Base-by-base conservation (phyloP, 176 grass and related monocot genomes). In the Tillandsia leiboldiana region DNA sequence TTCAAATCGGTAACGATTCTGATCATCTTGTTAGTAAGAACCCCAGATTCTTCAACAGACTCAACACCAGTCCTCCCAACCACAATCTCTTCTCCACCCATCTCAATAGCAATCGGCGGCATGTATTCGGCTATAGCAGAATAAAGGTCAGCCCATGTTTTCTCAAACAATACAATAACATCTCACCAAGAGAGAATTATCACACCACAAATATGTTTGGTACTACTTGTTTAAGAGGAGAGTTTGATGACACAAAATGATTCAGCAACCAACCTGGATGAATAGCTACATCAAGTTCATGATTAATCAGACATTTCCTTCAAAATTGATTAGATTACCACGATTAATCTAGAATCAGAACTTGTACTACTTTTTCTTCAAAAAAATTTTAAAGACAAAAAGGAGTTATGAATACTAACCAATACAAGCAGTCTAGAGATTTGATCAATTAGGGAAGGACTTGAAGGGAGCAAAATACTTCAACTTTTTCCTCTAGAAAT, bases 1-100 rank as follows among this genome's bases (percentile, higher is more conserved):
- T 58, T 71, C 75, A 88, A 71, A 10, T 84, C 81, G 10, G 74
- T 66, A 23, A 74, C 22, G 69, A 81, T 49, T 48, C 48, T 49
- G 15, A 67, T 81, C 78, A 84, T 84, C 62, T 28, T 63, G 14
- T 77, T 28, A 11, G 69, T 27, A 72, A 18, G 62, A 69, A 72
- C 71, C 53, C 69, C 2, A 0, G 18, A 11, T 15, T 75, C 51
- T 27, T 49, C 67, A 9, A 12, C 51, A 49, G 66, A 76, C 49
- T 42, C 33, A 42, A 42, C 33, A 7, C 33, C 33, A 42, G 33
- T 42, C 33, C 33, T 42, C 33, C 33, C 4, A 6, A 42, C 33
- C 33, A 7, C 33, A 42, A 2, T 61, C 15, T n/a, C 56, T 61
- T 20, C 56, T 20, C 13, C 13, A 23, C 15, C 56, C 56, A 61